Evolutionary conservation across 768 basidiomycete species (phyloP).

Genomic region (Lepiota venenata): DNA sequence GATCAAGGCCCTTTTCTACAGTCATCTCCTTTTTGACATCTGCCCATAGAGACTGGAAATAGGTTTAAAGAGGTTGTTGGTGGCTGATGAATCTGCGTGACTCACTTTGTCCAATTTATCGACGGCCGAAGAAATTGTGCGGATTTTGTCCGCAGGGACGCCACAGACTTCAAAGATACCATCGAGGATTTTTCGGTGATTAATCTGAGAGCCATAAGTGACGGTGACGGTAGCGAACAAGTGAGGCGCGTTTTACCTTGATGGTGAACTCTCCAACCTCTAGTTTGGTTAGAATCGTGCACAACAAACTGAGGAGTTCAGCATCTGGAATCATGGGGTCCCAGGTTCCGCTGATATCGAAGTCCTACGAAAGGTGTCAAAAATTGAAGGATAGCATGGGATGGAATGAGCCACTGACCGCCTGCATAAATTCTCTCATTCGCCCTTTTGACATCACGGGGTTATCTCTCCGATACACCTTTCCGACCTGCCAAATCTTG

Average conservation of each 20-base stretch:
- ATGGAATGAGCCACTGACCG: constrained; percentile 45
- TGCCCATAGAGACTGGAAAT: constrained; percentile 70
- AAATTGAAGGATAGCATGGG: neutral
- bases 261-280: constrained; percentile 94
- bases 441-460: constrained; percentile 98
- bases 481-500: constrained; percentile 98
- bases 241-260: constrained; percentile 51
- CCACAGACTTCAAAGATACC: constrained; percentile 97
- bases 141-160: constrained; percentile 85
- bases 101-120: constrained; percentile 96
- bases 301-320: constrained; percentile 79
- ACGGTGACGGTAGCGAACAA: neutral
- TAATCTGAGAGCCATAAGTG: constrained; percentile 52
- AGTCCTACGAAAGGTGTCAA: constrained; percentile 57
- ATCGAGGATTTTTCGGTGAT: constrained; percentile 95
- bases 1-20: constrained; percentile 86
- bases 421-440: constrained; percentile 98
- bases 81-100: neutral
- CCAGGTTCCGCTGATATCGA: constrained; percentile 90
- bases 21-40: constrained; percentile 98
- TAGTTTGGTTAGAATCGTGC: constrained; percentile 75
- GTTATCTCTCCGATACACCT: constrained; percentile 94
- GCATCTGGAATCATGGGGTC: constrained; percentile 98
- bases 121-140: constrained; percentile 92
- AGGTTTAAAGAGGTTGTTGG: neutral